These are phyloP conservation scores for Arabidopsis suecica DNA, from an alignment of 345 rosid genomes.

Conservation along the genomic window DNA sequence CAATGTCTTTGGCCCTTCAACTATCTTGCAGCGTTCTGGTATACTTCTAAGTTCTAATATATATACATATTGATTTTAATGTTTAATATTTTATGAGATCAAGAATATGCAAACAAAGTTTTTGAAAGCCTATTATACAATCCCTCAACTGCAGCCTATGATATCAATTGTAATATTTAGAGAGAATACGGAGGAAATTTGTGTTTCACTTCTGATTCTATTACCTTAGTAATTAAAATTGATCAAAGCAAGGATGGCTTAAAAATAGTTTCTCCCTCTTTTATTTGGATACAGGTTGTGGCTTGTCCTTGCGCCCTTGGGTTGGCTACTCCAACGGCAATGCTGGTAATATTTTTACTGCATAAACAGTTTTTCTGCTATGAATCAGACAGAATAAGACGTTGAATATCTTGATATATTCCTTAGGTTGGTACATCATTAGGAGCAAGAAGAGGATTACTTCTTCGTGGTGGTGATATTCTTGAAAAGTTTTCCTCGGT, in stretches of 20 bases:
- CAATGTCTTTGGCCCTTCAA: conserved; percentile 88
- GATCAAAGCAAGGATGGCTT: not conserved
- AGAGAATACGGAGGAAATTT: not conserved
- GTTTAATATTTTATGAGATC: not conserved
- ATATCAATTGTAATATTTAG: not conserved
- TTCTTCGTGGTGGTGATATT: conserved; percentile 88
- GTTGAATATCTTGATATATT: conserved; percentile 26
- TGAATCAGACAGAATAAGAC: conserved; percentile 28
- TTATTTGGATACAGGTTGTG: conserved; percentile 67
- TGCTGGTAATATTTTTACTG: conserved; percentile 64
- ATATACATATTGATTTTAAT: not conserved
- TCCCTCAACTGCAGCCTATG: conserved; percentile 1
- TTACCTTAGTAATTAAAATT: not conserved
- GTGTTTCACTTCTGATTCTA: not conserved
- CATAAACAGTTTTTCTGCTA: conserved; percentile 14
- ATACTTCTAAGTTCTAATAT: conserved; percentile 32
- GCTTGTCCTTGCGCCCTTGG: conserved; percentile 99
- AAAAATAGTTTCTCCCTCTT: not conserved
- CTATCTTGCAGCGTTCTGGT: conserved; percentile 99
- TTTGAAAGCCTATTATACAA: conserved; percentile 5
- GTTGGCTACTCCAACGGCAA: conserved; percentile 97
- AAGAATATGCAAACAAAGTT: conserved; percentile 10
- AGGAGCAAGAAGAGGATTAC: conserved; percentile 94
- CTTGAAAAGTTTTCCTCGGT: conserved; percentile 91
- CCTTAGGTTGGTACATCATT: conserved; percentile 87